Percentiles rank a stretch among this genome's conserved stretches.
Conservation (phyloP, 129 eudicot genomes). For the Ambrosia artemisiifolia region DNA sequence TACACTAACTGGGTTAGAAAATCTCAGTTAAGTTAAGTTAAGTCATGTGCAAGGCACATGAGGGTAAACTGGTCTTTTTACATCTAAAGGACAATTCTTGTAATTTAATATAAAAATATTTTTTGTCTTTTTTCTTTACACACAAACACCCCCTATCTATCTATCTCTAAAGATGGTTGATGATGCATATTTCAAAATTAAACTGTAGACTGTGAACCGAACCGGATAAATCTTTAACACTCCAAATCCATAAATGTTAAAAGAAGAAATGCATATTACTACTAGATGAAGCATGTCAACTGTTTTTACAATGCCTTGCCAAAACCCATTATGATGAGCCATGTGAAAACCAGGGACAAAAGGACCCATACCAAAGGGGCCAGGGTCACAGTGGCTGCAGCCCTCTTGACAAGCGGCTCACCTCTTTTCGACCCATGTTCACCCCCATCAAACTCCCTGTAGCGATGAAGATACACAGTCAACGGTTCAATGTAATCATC, state of each 20-base stretch:
- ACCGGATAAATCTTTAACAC: not conserved
- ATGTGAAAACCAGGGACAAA: constrained; percentile 39
- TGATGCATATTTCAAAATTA: no score
- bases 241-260: constrained; percentile 5
- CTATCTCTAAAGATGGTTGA: no score
- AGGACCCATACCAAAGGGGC: constrained; percentile 30
- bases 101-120: no score
- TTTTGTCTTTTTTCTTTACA: no score
- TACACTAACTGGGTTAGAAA: no score
- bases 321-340: constrained; percentile 37
- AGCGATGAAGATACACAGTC: constrained; percentile 73
- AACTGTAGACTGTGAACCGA: not conserved
- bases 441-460: constrained; percentile 70
- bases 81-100: no score
- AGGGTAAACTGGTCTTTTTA: no score
- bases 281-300: constrained; percentile 19
- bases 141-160: no score
- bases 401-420: constrained; percentile 55
- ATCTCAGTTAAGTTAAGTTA: no score
- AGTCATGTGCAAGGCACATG: no score
- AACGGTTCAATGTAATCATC: constrained; percentile 94
- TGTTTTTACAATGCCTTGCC: constrained; percentile 17
- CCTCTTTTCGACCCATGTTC: constrained; percentile 67
- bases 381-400: constrained; percentile 36
- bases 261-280: not conserved